A percentile compares a stretch with the other conserved stretches of the same genome.
phyloP scores from a whole-genome alignment of 805 yeast species.

The Metschnikowia lachancei region DNA sequence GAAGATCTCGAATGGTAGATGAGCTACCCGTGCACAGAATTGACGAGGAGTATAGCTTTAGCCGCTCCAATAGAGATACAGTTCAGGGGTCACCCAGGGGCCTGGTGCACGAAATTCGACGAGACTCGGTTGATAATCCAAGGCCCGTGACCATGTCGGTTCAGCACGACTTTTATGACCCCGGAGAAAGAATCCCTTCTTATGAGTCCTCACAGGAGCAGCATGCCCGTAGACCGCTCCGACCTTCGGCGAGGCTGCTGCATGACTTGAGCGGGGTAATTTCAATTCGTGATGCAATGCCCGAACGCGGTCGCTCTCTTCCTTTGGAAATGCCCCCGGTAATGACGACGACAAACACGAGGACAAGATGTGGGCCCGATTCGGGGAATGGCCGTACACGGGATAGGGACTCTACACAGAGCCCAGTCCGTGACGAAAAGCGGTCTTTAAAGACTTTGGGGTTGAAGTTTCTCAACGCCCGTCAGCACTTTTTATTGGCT shows the following conservation, averaged over 20 bases:
- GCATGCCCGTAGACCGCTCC: constrained; percentile 14
- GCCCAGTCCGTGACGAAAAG: constrained; percentile 19
- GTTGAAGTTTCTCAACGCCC: constrained; percentile 65
- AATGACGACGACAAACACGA: constrained; percentile 13
- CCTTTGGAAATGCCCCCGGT: constrained; percentile 12
- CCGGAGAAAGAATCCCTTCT: constrained; percentile 39
- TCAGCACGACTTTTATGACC: constrained; percentile 23
- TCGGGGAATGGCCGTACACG: constrained; percentile 2
- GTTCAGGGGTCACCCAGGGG: constrained; percentile 2
- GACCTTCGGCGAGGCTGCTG: constrained; percentile 7
- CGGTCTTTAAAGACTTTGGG: constrained; percentile 55
- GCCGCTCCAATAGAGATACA: constrained; percentile 6
- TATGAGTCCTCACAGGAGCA: constrained; percentile 42
- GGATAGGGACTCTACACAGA: constrained; percentile 12
- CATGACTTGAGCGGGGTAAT: constrained; percentile 4
- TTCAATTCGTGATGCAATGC: not conserved
- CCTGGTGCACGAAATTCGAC: constrained; percentile 3
- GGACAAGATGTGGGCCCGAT: constrained; percentile 5
- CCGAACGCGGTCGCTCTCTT: constrained; percentile 5
- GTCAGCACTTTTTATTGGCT: constrained; percentile 73
- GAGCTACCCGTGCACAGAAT: constrained; percentile 15
- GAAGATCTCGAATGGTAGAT: constrained; percentile 1
- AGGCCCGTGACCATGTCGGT: constrained; percentile 15
- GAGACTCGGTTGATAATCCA: not conserved
- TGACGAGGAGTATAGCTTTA: constrained; percentile 13